Evolutionary conservation across 345 rosid species (phyloP).

Genomic region (Trapa bicornis): DNA sequence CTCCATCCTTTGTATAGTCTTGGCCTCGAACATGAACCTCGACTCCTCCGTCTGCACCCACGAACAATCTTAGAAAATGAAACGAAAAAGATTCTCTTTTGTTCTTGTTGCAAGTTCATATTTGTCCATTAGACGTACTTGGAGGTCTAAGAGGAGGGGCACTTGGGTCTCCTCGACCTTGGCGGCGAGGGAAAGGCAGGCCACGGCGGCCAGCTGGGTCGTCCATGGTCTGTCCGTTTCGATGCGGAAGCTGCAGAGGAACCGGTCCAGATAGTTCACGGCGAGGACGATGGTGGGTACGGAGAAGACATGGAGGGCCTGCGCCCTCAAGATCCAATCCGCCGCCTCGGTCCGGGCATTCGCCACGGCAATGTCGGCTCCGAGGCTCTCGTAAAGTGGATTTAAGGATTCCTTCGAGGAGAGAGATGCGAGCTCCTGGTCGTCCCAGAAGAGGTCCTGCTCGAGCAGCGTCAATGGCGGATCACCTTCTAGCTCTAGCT

Average conservation of each 20-base stretch:
- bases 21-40: slow-evolving; percentile 38
- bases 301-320: slow-evolving; percentile 38
- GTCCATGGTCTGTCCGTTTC: slow-evolving; percentile 47
- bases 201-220: slow-evolving; percentile 55
- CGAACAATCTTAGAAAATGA: neutral
- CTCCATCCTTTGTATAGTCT: slow-evolving; percentile 40
- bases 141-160: slow-evolving; percentile 53
- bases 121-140: slow-evolving; percentile 19
- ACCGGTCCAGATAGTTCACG: slow-evolving; percentile 59
- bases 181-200: slow-evolving; percentile 68
- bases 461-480: slow-evolving; percentile 15
- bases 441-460: slow-evolving; percentile 46
- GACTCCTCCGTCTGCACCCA: slow-evolving; percentile 39
- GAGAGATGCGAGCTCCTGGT: slow-evolving; percentile 38
- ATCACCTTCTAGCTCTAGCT: neutral
- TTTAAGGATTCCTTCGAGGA: slow-evolving; percentile 33
- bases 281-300: slow-evolving; percentile 52
- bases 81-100: neutral
- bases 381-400: slow-evolving; percentile 16
- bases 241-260: slow-evolving; percentile 24
- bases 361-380: slow-evolving; percentile 19
- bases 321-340: slow-evolving; percentile 19
- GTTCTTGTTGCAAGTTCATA: too few relatives aligned
- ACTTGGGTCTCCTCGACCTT: slow-evolving; percentile 30
- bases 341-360: slow-evolving; percentile 38